A percentile compares a stretch with the other conserved stretches of the same genome.
Conservation (phyloP, 805 yeast species). For the Spathaspora passalidarum region DNA sequence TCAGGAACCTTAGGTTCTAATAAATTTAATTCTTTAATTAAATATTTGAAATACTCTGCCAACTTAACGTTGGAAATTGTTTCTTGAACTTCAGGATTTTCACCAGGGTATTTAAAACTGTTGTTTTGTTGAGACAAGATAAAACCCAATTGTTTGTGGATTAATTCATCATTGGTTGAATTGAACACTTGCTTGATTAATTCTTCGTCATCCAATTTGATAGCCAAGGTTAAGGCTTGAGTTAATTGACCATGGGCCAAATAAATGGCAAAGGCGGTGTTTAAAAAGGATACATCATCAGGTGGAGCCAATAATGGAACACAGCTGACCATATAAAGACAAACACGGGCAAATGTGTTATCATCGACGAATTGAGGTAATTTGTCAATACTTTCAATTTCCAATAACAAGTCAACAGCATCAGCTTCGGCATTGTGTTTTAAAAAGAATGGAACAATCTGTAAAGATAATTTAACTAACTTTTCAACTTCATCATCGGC, state of each 20-base stretch:
- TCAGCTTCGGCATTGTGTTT: constrained; percentile 98
- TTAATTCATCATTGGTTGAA: constrained; percentile 67
- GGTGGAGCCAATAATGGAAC: constrained; percentile 96
- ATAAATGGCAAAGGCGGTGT: constrained; percentile 86
- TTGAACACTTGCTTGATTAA: constrained; percentile 77
- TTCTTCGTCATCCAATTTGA: constrained; percentile 79
- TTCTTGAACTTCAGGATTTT: constrained; percentile 71
- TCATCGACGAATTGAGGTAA: constrained; percentile 83
- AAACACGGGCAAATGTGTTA: constrained; percentile 80
- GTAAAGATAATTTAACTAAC: constrained; percentile 63
- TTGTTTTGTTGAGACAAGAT: constrained; percentile 85
- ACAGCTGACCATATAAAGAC: constrained; percentile 91
- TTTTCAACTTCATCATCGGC: constrained; percentile 35
- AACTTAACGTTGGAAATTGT: constrained; percentile 77
- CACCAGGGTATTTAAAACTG: constrained; percentile 62
- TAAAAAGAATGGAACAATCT: constrained; percentile 84
- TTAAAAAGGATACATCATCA: constrained; percentile 80
- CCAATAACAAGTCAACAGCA: constrained; percentile 90
- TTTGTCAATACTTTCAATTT: constrained; percentile 82
- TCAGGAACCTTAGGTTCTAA: constrained; percentile 91
- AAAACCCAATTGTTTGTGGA: constrained; percentile 89
- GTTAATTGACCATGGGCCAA: constrained; percentile 74
- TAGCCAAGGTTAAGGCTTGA: constrained; percentile 87
- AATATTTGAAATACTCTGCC: constrained; percentile 74
- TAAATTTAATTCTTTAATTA: constrained; percentile 83